These are phyloP conservation scores for Rugosomyces carneus DNA, from an alignment of 1,284 basidiomycete species.

Conservation along the genomic window DNA sequence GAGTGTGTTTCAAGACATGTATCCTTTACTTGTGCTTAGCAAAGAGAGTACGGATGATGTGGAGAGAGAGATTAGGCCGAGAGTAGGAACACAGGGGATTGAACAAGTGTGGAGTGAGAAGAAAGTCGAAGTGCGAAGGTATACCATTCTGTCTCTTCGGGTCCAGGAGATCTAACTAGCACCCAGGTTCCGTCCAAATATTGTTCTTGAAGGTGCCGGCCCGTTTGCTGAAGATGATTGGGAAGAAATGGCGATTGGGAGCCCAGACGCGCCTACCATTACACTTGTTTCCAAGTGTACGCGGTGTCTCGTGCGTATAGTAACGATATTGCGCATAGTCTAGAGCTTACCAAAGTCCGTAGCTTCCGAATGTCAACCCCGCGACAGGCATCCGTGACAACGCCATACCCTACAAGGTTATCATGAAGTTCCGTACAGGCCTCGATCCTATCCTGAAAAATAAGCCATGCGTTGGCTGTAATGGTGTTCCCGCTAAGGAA, in stretches of 20 bases:
- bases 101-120: slow-evolving; percentile 49
- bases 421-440: slow-evolving; percentile 62
- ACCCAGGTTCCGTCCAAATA: slow-evolving; percentile 68
- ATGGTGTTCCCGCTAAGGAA: slow-evolving; percentile 42
- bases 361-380: slow-evolving; percentile 71
- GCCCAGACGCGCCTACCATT: slow-evolving; percentile 33
- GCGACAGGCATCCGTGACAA: slow-evolving; percentile 58
- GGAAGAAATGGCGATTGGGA: slow-evolving; percentile 50
- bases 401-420: slow-evolving; percentile 67
- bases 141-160: not conserved
- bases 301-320: slow-evolving; percentile 58
- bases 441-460: slow-evolving; percentile 40
- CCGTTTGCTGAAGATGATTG: slow-evolving; percentile 46
- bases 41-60: slow-evolving; percentile 54
- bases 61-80: slow-evolving; percentile 37
- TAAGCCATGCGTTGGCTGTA: slow-evolving; percentile 59
- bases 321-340: not conserved
- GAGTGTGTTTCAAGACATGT: slow-evolving; percentile 65
- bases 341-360: slow-evolving; percentile 6
- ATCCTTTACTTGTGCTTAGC: slow-evolving; percentile 59
- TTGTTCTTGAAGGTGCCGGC: slow-evolving; percentile 54
- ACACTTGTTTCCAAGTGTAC: slow-evolving; percentile 60
- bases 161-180: not conserved
- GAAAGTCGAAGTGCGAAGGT: slow-evolving; percentile 59
- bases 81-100: slow-evolving; percentile 53